Evolutionary conservation across 371 early-diverging fungal genomes (phyloP).

Genomic region (Mucor sp.): DNA sequence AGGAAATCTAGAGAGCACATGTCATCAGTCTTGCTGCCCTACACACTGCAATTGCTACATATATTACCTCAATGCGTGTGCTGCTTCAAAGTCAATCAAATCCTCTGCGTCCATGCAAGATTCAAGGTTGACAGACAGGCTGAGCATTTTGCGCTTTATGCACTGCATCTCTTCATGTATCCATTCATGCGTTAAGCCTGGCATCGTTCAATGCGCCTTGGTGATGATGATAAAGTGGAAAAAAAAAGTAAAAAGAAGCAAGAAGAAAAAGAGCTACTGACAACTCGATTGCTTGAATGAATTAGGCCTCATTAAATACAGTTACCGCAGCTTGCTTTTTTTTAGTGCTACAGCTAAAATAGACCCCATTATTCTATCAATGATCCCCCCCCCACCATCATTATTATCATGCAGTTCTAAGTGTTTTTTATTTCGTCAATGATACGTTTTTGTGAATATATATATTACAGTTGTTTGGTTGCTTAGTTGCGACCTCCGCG

Average conservation of each 20-base stretch:
- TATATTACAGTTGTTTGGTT: not conserved
- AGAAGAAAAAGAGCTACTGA: not conserved
- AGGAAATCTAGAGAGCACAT: conserved; percentile 1
- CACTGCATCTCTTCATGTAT: not conserved
- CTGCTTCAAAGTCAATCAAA: not conserved
- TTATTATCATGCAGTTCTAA: not conserved
- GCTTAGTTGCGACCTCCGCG: conserved; percentile 26
- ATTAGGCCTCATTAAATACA: not conserved
- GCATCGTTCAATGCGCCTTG: not conserved
- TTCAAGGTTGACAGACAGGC: not conserved
- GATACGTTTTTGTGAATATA: not conserved
- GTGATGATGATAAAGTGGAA: not conserved
- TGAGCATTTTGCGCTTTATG: not conserved
- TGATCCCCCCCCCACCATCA: no score
- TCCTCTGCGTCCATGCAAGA: not conserved
- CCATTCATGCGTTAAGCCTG: not conserved
- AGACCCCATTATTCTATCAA: not conserved
- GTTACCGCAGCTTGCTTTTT: not conserved
- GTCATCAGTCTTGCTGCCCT: not conserved
- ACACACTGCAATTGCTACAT: not conserved
- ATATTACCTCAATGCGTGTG: conserved; percentile 5
- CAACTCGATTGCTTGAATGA: not conserved
- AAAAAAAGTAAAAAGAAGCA: not conserved
- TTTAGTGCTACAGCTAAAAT: not conserved
- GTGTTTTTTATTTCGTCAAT: not conserved